Percentiles rank a stretch among this genome's conserved stretches.
Conservation (phyloP, 805 yeast species). For the Clavispora vitiphila region DNA sequence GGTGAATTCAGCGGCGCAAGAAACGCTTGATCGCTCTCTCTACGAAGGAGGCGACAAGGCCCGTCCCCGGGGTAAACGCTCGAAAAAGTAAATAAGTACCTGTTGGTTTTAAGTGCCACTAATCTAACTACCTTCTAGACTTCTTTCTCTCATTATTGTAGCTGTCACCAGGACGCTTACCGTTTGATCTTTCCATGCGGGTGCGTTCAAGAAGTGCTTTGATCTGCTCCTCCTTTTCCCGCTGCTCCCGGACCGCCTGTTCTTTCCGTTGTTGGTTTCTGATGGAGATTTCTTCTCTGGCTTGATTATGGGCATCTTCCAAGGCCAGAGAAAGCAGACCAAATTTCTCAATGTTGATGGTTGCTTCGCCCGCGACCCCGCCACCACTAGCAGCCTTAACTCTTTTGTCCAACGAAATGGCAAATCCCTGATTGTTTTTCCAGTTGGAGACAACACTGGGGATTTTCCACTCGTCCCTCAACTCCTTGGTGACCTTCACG, state of each 20-base stretch:
- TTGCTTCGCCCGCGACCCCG: constrained; percentile 24
- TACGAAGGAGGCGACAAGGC: constrained; percentile 50
- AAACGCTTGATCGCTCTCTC: constrained; percentile 45
- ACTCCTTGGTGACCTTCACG: constrained; percentile 59
- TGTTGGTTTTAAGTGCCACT: no score
- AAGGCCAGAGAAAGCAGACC: constrained; percentile 66
- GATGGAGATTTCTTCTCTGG: constrained; percentile 23
- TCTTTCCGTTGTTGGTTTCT: constrained; percentile 25
- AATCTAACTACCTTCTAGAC: not conserved
- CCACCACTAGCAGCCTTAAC: constrained; percentile 47
- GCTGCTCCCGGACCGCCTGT: constrained; percentile 21
- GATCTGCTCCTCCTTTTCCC: constrained; percentile 25
- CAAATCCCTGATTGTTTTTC: constrained; percentile 90
- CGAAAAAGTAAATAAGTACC: constrained; percentile 13
- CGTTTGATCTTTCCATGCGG: constrained; percentile 15
- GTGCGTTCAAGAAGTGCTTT: constrained; percentile 25
- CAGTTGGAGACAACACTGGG: constrained; percentile 93
- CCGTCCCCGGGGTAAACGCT: constrained; percentile 17
- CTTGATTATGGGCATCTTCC: constrained; percentile 31
- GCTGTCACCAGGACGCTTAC: constrained; percentile 6
- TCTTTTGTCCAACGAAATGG: constrained; percentile 76
- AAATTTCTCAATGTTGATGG: constrained; percentile 52
- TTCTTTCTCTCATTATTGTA: not conserved
- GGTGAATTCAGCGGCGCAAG: constrained; percentile 58
- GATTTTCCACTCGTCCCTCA: constrained; percentile 75